Conservation (phyloP, 306 rosid genomes). For the Lupinus albus region DNA sequence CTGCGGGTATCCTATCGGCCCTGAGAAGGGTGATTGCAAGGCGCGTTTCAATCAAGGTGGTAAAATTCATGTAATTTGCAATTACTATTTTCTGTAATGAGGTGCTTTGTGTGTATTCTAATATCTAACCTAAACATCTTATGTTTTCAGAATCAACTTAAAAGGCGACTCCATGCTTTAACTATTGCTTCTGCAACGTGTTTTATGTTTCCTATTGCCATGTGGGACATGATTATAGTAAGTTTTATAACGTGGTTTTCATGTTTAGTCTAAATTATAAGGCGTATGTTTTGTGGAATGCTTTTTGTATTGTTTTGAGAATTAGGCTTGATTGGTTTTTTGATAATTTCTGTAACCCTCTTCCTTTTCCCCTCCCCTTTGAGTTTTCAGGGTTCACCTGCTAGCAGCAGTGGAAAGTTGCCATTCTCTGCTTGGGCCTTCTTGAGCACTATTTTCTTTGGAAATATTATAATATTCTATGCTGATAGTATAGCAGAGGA, state of each 20-base stretch:
- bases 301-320: slow-evolving; percentile 16
- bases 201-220: slow-evolving; percentile 93
- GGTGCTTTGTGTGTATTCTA: slow-evolving; percentile 23
- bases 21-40: slow-evolving; percentile 94
- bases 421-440: slow-evolving; percentile 96
- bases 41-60: slow-evolving; percentile 92
- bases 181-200: slow-evolving; percentile 96
- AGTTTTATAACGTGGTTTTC: slow-evolving; percentile 44
- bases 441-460: slow-evolving; percentile 81
- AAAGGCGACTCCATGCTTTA: slow-evolving; percentile 88
- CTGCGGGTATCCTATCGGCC: slow-evolving; percentile 87
- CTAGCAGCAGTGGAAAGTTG: slow-evolving; percentile 61
- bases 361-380: slow-evolving; percentile 9
- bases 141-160: slow-evolving; percentile 86
- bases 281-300: slow-evolving; percentile 25
- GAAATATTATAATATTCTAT: slow-evolving; percentile 86
- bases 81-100: slow-evolving; percentile 30
- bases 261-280: slow-evolving; percentile 30
- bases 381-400: slow-evolving; percentile 75
- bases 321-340: slow-evolving; percentile 28
- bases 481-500: slow-evolving; percentile 94
- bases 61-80: slow-evolving; percentile 38
- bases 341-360: slow-evolving; percentile 9
- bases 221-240: slow-evolving; percentile 94
- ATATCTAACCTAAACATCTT: slow-evolving; percentile 39